A percentile compares a stretch with the other conserved stretches of the same genome.
These are phyloP conservation scores for Xylaria castorea DNA, from an alignment of 495 filamentous ascomycete genomes.

Conservation along the genomic window DNA sequence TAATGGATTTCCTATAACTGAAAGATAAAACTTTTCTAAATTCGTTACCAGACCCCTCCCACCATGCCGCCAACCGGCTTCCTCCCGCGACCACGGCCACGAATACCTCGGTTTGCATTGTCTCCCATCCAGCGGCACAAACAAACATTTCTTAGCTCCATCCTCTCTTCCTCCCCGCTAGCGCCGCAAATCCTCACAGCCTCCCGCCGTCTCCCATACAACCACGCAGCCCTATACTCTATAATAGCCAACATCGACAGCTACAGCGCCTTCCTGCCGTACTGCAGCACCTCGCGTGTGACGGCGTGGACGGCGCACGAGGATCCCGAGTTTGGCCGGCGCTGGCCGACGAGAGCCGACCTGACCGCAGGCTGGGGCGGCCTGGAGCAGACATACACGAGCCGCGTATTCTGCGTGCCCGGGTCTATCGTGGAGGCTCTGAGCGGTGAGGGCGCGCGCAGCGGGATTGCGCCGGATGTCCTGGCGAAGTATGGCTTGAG, in stretches of 20 bases:
- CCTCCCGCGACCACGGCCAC: constrained; percentile 9
- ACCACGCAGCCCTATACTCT: constrained; percentile 70
- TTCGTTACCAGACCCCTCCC: not conserved
- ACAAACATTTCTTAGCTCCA: constrained; percentile 48
- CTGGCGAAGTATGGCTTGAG: constrained; percentile 31
- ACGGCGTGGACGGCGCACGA: constrained; percentile 57
- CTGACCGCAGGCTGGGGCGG: constrained; percentile 85
- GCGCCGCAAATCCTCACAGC: constrained; percentile 68
- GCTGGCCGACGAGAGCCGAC: constrained; percentile 75
- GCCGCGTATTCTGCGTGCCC: constrained; percentile 74
- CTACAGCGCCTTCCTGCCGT: constrained; percentile 85
- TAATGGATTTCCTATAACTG: constrained; percentile 22
- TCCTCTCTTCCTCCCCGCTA: constrained; percentile 40
- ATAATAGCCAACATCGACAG: constrained; percentile 83
- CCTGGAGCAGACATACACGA: constrained; percentile 81
- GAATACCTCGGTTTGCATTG: not conserved
- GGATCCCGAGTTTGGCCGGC: constrained; percentile 49
- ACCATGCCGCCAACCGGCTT: constrained; percentile 27
- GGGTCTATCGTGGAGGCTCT: constrained; percentile 76
- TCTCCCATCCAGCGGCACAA: constrained; percentile 20
- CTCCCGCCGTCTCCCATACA: constrained; percentile 80
- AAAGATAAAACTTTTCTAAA: not conserved
- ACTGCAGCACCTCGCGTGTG: constrained; percentile 75
- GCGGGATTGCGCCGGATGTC: constrained; percentile 24
- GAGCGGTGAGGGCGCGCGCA: constrained; percentile 60